Percentiles rank a stretch among this genome's conserved stretches.
Conservation (phyloP, 2,329 filamentous ascomycete species). For the Sporothrix globosa region DNA sequence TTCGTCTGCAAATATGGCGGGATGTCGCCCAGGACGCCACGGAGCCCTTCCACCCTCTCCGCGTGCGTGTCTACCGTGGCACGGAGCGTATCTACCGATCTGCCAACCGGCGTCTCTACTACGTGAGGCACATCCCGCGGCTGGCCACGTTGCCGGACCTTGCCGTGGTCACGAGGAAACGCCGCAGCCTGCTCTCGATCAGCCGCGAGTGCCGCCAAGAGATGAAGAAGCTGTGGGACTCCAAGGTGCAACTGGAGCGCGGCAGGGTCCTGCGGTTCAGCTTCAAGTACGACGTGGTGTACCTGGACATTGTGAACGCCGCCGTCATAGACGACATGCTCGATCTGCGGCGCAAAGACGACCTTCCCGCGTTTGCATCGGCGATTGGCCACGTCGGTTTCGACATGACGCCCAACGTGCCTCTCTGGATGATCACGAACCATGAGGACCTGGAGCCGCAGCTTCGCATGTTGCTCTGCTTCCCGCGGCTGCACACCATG, state of each 20-base stretch:
- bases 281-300: slow-evolving; percentile 31
- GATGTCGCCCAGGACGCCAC: slow-evolving; percentile 8
- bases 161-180: slow-evolving; percentile 18
- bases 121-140: slow-evolving; percentile 21
- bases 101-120: background rate
- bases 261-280: slow-evolving; percentile 31
- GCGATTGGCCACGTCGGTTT: slow-evolving; percentile 34
- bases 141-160: slow-evolving; percentile 36
- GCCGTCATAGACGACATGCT: slow-evolving; percentile 32
- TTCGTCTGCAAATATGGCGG: slow-evolving; percentile 35
- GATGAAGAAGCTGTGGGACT: slow-evolving; percentile 27
- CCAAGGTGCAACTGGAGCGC: slow-evolving; percentile 19
- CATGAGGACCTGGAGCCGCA: slow-evolving; percentile 32
- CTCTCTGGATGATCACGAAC: slow-evolving; percentile 33
- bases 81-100: slow-evolving; percentile 12
- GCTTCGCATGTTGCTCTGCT: slow-evolving; percentile 34
- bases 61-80: slow-evolving; percentile 36
- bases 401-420: slow-evolving; percentile 36
- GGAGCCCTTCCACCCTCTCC: slow-evolving; percentile 33
- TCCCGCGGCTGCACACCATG: slow-evolving; percentile 34
- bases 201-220: slow-evolving; percentile 34
- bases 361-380: slow-evolving; percentile 29
- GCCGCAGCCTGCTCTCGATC: slow-evolving; percentile 31
- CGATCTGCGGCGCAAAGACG: background rate
- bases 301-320: slow-evolving; percentile 34